Percentiles rank a stretch among this genome's conserved stretches.
Conservation (phyloP, 352 stramenopile genomes). For the Phytophthora pinifolia region DNA sequence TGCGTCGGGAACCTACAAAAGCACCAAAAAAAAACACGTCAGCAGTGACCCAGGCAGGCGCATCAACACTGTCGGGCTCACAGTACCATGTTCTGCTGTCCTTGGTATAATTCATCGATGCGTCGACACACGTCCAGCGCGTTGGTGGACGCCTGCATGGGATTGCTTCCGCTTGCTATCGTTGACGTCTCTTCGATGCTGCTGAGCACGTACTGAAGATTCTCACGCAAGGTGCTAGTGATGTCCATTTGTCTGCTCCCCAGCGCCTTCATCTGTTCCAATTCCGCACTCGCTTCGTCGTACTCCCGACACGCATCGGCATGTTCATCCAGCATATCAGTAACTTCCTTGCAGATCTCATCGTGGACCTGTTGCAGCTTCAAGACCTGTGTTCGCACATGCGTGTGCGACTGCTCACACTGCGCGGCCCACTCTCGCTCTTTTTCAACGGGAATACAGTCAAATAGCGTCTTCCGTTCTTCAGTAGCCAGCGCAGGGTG, state of each 20-base stretch:
- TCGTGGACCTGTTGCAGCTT: conserved; percentile 69
- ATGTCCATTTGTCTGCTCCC: conserved; percentile 53
- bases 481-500: conserved; percentile 63
- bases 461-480: conserved; percentile 66
- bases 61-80: not conserved
- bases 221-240: conserved; percentile 60
- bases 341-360: conserved; percentile 67
- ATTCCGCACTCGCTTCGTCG: conserved; percentile 40
- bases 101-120: conserved; percentile 77
- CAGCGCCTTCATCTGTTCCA: conserved; percentile 55
- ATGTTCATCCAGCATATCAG: conserved; percentile 45
- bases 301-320: conserved; percentile 46
- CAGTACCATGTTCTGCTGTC: conserved; percentile 68
- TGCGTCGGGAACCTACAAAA: conserved; percentile 55
- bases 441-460: conserved; percentile 82
- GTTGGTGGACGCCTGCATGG: conserved; percentile 80
- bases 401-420: conserved; percentile 75
- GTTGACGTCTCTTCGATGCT: conserved; percentile 70
- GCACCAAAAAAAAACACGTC: conserved; percentile 6
- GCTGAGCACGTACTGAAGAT: conserved; percentile 62
- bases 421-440: conserved; percentile 78
- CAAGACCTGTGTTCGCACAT: conserved; percentile 62
- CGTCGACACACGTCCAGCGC: conserved; percentile 81
- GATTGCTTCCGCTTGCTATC: conserved; percentile 51
- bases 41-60: not conserved